phyloP scores from a whole-genome alignment of 1,284 basidiomycete genomes.

The Ceratobasidium theobromae region DNA sequence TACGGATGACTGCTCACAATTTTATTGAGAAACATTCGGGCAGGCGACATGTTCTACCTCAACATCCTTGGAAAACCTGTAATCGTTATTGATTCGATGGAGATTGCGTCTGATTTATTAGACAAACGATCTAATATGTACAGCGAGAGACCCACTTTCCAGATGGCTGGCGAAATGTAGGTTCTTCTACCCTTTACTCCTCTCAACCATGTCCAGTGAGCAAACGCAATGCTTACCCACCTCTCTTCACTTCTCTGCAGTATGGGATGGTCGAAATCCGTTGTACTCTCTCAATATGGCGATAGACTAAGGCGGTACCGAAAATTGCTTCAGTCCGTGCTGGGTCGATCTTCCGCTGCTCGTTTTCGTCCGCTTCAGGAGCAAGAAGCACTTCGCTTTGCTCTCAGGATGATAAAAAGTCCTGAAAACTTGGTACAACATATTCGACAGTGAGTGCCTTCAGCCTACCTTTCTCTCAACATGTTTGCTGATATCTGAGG shows the following conservation, averaged over 20 bases:
- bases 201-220: no score
- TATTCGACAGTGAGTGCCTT: constrained; percentile 15
- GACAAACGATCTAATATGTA: constrained; percentile 38
- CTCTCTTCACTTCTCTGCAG: not conserved
- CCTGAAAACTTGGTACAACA: constrained; percentile 23
- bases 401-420: constrained; percentile 2
- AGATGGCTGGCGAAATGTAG: constrained; percentile 29
- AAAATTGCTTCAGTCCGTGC: constrained; percentile 23
- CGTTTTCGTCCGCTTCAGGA: constrained; percentile 25
- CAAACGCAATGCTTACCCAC: not conserved
- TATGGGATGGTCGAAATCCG: constrained; percentile 29
- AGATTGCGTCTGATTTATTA: constrained; percentile 37
- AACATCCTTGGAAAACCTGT: constrained; percentile 33
- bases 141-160: constrained; percentile 36
- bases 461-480: not conserved
- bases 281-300: constrained; percentile 28
- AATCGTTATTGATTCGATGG: constrained; percentile 35
- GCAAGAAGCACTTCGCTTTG: constrained; percentile 21
- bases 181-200: no score
- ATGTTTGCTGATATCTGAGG: not conserved
- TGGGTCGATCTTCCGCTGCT: not conserved
- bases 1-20: not conserved
- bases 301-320: constrained; percentile 27
- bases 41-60: constrained; percentile 34
- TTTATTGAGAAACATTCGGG: not conserved